These are phyloP conservation scores for Cydonia oblonga DNA, from an alignment of 331 rosid species.

Conservation along the genomic window DNA sequence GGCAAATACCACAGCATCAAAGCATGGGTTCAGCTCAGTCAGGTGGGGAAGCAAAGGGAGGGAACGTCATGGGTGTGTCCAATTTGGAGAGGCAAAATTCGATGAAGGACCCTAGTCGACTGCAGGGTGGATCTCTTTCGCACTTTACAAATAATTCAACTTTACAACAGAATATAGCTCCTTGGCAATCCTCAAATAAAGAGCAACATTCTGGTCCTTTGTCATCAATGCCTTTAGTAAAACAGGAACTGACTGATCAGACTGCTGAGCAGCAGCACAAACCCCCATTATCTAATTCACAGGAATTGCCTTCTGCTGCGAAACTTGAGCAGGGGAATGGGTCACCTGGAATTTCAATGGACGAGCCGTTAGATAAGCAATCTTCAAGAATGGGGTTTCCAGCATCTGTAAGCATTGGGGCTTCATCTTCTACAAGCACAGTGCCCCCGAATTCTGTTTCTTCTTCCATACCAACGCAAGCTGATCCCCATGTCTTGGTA, in stretches of 20 bases:
- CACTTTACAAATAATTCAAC: constrained; percentile 37
- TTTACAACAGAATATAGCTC: constrained; percentile 43
- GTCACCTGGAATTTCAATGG: constrained; percentile 42
- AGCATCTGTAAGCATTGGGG: constrained; percentile 17
- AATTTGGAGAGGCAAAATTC: constrained; percentile 50
- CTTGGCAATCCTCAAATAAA: constrained; percentile 60
- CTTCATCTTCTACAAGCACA: constrained; percentile 38
- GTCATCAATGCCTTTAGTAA: constrained; percentile 43
- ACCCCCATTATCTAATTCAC: constrained; percentile 37
- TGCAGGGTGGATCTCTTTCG: constrained; percentile 54
- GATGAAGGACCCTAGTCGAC: constrained; percentile 51
- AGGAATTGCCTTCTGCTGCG: constrained; percentile 47
- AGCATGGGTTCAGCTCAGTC: constrained; percentile 42
- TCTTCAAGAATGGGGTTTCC: constrained; percentile 49
- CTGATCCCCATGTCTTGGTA: constrained; percentile 37
- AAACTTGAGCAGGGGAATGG: constrained; percentile 50
- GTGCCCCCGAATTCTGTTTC: constrained; percentile 36
- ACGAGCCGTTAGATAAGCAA: constrained; percentile 41
- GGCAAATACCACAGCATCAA: constrained; percentile 60
- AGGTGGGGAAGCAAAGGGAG: constrained; percentile 46
- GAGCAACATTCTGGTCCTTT: constrained; percentile 44
- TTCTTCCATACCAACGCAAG: constrained; percentile 32
- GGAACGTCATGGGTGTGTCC: constrained; percentile 29
- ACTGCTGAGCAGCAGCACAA: constrained; percentile 62
- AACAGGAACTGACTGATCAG: constrained; percentile 60